Evolutionary conservation across 2,329 filamentous ascomycete genomes (phyloP).

Genomic region (Stachybotrys echinatus): DNA sequence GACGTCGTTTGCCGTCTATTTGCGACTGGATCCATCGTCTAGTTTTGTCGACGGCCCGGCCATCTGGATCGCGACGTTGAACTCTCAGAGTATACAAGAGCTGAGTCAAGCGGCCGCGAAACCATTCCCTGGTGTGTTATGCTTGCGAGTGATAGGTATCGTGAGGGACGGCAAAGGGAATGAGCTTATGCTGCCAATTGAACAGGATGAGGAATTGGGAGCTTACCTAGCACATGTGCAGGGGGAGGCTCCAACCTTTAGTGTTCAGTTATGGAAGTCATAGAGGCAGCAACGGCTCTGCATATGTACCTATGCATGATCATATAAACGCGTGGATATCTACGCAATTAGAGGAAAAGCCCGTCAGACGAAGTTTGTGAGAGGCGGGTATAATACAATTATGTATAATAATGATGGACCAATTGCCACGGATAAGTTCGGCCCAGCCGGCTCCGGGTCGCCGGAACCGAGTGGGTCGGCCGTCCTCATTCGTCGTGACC

Average conservation of each 20-base stretch:
- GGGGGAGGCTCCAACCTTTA: conserved; percentile 36
- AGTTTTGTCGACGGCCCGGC: conserved; percentile 42
- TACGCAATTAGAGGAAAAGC: too few species aligned
- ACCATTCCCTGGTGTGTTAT: conserved; percentile 55
- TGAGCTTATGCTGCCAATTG: conserved; percentile 60
- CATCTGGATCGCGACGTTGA: conserved; percentile 64
- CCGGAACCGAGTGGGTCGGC: conserved; percentile 1
- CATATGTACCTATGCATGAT: too few species aligned
- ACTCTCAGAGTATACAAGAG: conserved; percentile 52
- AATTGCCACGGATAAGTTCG: neutral
- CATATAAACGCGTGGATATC: too few species aligned
- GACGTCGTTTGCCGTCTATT: conserved; percentile 52
- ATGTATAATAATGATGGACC: neutral
- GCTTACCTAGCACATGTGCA: conserved; percentile 65
- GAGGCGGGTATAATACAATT: too few species aligned
- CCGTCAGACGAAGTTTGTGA: too few species aligned
- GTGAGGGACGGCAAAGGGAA: conserved; percentile 53
- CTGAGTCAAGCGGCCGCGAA: conserved; percentile 55
- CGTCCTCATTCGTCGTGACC: neutral
- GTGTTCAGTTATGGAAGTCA: conserved; percentile 30
- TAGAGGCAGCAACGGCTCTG: neutral
- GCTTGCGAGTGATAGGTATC: conserved; percentile 60
- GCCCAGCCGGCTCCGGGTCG: neutral
- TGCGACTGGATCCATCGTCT: conserved; percentile 64
- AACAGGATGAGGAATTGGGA: conserved; percentile 65